phyloP scores from a whole-genome alignment of 805 yeast genomes.

The Vanderwaltozyma yarrowii region DNA sequence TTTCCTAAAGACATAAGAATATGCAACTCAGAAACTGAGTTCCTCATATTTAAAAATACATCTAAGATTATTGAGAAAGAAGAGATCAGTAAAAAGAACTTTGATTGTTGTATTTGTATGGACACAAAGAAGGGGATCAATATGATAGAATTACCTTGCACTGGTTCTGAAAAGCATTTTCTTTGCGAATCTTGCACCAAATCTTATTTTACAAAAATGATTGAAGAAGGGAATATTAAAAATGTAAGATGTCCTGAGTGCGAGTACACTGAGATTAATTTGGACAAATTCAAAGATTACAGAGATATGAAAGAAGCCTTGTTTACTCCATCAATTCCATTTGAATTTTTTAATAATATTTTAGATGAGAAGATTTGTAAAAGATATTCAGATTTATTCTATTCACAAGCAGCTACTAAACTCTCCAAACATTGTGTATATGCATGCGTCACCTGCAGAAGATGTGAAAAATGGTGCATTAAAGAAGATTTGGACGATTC shows the following conservation, averaged over 20 bases:
- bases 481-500: conserved; percentile 37
- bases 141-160: conserved; percentile 33
- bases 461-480: conserved; percentile 40
- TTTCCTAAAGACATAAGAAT: conserved; percentile 5
- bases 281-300: conserved; percentile 18
- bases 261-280: conserved; percentile 14
- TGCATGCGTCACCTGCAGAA: conserved; percentile 42
- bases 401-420: conserved; percentile 33
- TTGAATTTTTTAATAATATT: conserved; percentile 28
- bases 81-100: conserved; percentile 31
- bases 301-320: conserved; percentile 28
- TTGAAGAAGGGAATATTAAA: conserved; percentile 39
- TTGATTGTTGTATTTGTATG: conserved; percentile 49
- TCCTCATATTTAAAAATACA: conserved; percentile 11
- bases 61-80: conserved; percentile 16
- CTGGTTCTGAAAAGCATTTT: conserved; percentile 26
- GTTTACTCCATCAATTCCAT: conserved; percentile 34
- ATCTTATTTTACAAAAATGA: conserved; percentile 34
- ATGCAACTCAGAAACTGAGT: conserved; percentile 11
- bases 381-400: conserved; percentile 33
- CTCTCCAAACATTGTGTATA: conserved; percentile 37
- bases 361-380: conserved; percentile 23
- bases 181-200: conserved; percentile 39
- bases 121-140: conserved; percentile 36
- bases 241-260: conserved; percentile 51